Evolutionary conservation across 1,284 basidiomycete species (phyloP).

Genomic region (Leccinum cinnamomeum): DNA sequence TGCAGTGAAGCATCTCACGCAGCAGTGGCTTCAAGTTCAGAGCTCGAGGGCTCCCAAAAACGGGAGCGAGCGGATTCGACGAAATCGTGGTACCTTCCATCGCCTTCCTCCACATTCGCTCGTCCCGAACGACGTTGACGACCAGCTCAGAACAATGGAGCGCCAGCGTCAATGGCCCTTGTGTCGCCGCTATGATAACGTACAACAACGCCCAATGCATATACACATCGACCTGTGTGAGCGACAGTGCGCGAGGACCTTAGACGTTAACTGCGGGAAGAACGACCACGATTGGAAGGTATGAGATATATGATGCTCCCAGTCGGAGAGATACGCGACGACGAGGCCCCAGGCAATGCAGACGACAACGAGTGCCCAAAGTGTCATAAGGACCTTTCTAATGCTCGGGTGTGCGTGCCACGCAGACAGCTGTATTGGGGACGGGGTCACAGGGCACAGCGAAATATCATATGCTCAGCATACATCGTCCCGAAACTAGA

Average conservation of each 20-base stretch:
- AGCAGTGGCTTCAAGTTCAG: conserved; percentile 30
- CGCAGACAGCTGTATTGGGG: too few relatives aligned
- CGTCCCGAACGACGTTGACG: conserved; percentile 32
- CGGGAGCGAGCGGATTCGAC: too few relatives aligned
- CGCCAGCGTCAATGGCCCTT: conserved; percentile 32
- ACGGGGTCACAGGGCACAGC: too few relatives aligned
- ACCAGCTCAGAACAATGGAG: conserved; percentile 34
- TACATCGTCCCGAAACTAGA: conserved; percentile 17
- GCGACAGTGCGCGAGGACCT: too few relatives aligned
- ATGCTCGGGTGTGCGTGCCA: conserved; percentile 6
- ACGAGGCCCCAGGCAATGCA: conserved; percentile 28
- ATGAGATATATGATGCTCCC: too few relatives aligned
- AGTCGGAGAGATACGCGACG: too few relatives aligned
- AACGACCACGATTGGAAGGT: too few relatives aligned
- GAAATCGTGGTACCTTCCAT: conserved; percentile 17
- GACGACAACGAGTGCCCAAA: background rate
- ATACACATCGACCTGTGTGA: too few relatives aligned
- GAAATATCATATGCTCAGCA: conserved; percentile 4
- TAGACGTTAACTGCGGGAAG: too few relatives aligned
- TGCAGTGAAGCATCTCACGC: conserved; percentile 16
- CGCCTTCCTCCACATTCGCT: conserved; percentile 30
- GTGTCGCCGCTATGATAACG: conserved; percentile 6
- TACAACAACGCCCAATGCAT: too few relatives aligned
- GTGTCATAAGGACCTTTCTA: conserved; percentile 9
- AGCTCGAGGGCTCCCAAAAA: too few relatives aligned